Evolutionary conservation across 192 early-diverging fungal species (phyloP), one percentile per base, ranked within the genome.

Genomic region (Chytriomyces sp.): DNA sequence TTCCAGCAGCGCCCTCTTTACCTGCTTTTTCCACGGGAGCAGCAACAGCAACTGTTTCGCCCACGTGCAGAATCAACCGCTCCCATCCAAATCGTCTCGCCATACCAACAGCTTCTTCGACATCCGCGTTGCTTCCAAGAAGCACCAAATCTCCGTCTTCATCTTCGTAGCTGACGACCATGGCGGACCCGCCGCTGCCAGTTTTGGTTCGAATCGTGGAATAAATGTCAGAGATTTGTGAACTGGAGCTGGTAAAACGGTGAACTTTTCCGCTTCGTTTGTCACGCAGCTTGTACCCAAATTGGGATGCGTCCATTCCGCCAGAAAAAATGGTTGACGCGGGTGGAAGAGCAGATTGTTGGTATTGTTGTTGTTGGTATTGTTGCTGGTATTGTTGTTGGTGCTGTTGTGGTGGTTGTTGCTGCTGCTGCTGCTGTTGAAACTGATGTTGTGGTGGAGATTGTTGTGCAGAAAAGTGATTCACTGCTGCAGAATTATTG

Each of bases 131-230:
- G 44, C 86, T 85, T 35, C 89, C 89, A 76, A 98, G 88, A 76
- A 91, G 85, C 44, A 98, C 93, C 67, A 87, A 82, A 80, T 98
- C 97, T 47, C 91, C 88, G 64, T 98, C 97, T 69, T 98, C 97
- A 77, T 98, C 97, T 68, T 94, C 80, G 77, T 96, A 98, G 8
- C 65, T 75, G 18, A 86, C 45, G 18, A 50, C 28, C 0, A 48
- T 67, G 6, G 64, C 48, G 6, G 69, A 28, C 8, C 10, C 20
- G 10, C 23, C 48, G n/a, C n/a, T n/a, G 8, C 72, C 73, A 24
- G 63, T 75, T 65, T 79, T 79, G 45, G 60, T 48, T 16, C 69
- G 69, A 10, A 78, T 62, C 5, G 45, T 11, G 45, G 60, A 59
- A 62, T 62, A 48, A 5, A 78, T 44, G 0, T 78, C 77, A 46